Evolutionary conservation across 2,329 filamentous ascomycete species (phyloP), one percentile per base, ranked within the genome.

Genomic region (Aspergillaceae sp.): DNA sequence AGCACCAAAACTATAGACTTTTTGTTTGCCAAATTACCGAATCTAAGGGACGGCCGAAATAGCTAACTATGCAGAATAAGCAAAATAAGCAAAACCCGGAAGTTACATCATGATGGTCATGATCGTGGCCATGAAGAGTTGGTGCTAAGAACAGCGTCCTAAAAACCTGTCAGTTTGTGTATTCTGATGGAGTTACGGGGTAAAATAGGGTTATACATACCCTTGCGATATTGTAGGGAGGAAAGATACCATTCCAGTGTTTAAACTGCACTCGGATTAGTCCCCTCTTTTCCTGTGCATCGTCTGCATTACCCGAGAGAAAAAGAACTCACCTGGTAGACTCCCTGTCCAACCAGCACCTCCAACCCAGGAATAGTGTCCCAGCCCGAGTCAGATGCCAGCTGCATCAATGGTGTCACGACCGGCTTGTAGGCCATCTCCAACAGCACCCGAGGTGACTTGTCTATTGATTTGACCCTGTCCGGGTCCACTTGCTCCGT

Each of bases 391-490:
- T 84, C 78, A 56, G 82, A 76, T 2, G 90, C 91, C 62, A 96
- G 72, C 62, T 86, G 78, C 82, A 97, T 96, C 54, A 95, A 68
- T 5, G 84, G 79, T 4, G 92, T 98, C 44, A 86, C 77, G 0
- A 78, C 74, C 19, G 92, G 92, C 67, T 91, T 94, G 68, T 98
- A 98, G 2, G 92, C 91, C 90, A 98, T 95, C 67, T 98, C 92
- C 3, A 97, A 70, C 50, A 97, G 69, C 8, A 92, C 78, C 19
- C 78, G 77, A 28, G 67, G 68, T 4, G 66, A 67, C 43, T 68
- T 67, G 27, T 63, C 63, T 5, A 56, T 55, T 7, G 61, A 53
- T 43, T 62, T 52, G 59, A 62, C 57, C 45, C 58, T 50, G 58
- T 64, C 52, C 56, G 63, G 50, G 48, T 71, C 69, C n/a, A 82